These are phyloP conservation scores for Scheffersomyces illinoinensis DNA, from an alignment of 1,139 yeast species.

Conservation along the genomic window DNA sequence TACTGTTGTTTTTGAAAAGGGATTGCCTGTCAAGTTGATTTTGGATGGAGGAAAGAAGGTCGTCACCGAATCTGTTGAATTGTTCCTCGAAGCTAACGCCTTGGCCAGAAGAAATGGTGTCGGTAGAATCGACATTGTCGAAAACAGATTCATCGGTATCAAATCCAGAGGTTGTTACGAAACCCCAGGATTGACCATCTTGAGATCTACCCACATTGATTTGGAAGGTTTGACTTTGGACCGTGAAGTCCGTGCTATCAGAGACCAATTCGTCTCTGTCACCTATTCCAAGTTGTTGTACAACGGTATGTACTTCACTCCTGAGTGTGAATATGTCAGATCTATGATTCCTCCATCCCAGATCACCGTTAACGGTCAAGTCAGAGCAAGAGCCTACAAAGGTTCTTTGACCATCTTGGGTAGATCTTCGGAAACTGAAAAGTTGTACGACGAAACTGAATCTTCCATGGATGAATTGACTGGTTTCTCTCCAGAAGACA, in stretches of 20 bases:
- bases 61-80: conserved; percentile 84
- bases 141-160: conserved; percentile 97
- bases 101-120: conserved; percentile 99
- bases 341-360: conserved; percentile 93
- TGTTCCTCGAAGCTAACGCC: conserved; percentile 89
- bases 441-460: conserved; percentile 95
- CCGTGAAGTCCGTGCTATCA: conserved; percentile 95
- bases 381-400: conserved; percentile 91
- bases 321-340: conserved; percentile 96
- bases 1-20: conserved; percentile 78
- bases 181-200: conserved; percentile 95
- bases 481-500: conserved; percentile 96
- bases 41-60: conserved; percentile 60
- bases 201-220: conserved; percentile 93
- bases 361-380: conserved; percentile 92
- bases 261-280: conserved; percentile 95
- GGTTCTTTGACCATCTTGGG: conserved; percentile 84
- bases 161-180: conserved; percentile 99
- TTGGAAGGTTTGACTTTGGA: conserved; percentile 95
- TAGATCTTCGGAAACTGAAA: conserved; percentile 92
- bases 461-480: conserved; percentile 99
- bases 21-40: conserved; percentile 81
- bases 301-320: conserved; percentile 97
- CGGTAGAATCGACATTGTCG: conserved; percentile 98
- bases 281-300: conserved; percentile 86